Evolutionary conservation across 345 rosid genomes (phyloP).

Genomic region (Citrus medica): DNA sequence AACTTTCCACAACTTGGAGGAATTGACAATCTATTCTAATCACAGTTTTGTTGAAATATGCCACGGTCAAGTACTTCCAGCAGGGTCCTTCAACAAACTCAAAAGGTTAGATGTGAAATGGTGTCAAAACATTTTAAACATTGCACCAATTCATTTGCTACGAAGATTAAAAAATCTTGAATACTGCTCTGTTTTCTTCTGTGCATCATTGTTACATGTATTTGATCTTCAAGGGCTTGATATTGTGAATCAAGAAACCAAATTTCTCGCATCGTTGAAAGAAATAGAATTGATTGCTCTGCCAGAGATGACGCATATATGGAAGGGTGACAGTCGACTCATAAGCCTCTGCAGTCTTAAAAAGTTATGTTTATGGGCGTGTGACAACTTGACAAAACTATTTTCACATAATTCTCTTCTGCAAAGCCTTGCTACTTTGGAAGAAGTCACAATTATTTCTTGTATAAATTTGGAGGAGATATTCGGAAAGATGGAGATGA

Average conservation of each 20-base stretch:
- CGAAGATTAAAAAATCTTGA: neutral
- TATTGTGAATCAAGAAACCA: neutral
- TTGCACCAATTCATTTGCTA: neutral
- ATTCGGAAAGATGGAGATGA: neutral
- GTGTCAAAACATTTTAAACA: neutral
- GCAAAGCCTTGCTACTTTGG: neutral
- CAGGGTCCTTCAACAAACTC: neutral
- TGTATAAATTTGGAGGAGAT: neutral
- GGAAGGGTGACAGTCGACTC: neutral
- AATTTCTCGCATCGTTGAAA: neutral
- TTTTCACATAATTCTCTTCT: neutral
- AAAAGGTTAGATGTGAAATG: neutral
- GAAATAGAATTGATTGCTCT: neutral
- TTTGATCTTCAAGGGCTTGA: slow-evolving; percentile 5
- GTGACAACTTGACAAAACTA: neutral
- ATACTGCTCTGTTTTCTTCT: too few relatives aligned
- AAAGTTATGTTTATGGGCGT: neutral
- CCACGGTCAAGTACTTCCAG: neutral
- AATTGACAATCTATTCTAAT: neutral
- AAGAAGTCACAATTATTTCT: neutral
- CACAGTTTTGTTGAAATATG: neutral
- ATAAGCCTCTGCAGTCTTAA: neutral
- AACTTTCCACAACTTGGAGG: neutral
- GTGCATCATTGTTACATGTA: neutral
- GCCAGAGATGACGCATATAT: neutral